Evolutionary conservation across 2,329 filamentous ascomycete species (phyloP).

Genomic region (Herpotrichia juniperi): DNA sequence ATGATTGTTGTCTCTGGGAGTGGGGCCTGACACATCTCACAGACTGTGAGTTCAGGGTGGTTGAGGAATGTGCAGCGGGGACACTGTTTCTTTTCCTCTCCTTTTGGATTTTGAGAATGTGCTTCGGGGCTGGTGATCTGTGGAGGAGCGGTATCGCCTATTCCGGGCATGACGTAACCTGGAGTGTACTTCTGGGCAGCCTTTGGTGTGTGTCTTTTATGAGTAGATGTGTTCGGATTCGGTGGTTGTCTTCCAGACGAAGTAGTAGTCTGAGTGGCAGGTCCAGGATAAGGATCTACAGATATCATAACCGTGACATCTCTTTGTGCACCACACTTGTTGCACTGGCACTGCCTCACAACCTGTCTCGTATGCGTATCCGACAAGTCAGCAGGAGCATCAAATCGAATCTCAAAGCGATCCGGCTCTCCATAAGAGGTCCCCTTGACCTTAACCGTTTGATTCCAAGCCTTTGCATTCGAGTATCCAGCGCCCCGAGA

Average conservation of each 20-base stretch:
- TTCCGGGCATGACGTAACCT: constrained; percentile 32
- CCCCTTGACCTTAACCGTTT: constrained; percentile 17
- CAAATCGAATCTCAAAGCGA: constrained; percentile 41
- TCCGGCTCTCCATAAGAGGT: constrained; percentile 34
- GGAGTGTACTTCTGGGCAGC: constrained; percentile 30
- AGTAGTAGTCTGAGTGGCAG: neutral
- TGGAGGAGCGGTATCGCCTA: constrained; percentile 20
- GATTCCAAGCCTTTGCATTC: constrained; percentile 26
- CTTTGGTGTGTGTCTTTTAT: constrained; percentile 19
- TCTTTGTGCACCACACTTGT: constrained; percentile 42
- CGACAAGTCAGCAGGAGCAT: constrained; percentile 32
- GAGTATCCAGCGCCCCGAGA: constrained; percentile 37
- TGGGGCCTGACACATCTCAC: constrained; percentile 41
- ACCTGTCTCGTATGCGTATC: constrained; percentile 41
- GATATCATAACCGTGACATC: constrained; percentile 42
- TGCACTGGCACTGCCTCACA: constrained; percentile 39
- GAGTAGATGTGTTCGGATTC: constrained; percentile 20
- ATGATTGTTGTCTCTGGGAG: constrained; percentile 29
- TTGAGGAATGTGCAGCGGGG: constrained; percentile 44
- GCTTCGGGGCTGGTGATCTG: constrained; percentile 14
- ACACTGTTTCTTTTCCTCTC: constrained; percentile 38
- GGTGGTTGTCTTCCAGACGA: constrained; percentile 14
- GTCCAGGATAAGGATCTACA: constrained; percentile 36
- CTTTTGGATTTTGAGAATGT: neutral
- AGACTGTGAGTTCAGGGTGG: constrained; percentile 33